Base-by-base conservation (phyloP, 345 rosid genomes). In the Acer campestre region DNA sequence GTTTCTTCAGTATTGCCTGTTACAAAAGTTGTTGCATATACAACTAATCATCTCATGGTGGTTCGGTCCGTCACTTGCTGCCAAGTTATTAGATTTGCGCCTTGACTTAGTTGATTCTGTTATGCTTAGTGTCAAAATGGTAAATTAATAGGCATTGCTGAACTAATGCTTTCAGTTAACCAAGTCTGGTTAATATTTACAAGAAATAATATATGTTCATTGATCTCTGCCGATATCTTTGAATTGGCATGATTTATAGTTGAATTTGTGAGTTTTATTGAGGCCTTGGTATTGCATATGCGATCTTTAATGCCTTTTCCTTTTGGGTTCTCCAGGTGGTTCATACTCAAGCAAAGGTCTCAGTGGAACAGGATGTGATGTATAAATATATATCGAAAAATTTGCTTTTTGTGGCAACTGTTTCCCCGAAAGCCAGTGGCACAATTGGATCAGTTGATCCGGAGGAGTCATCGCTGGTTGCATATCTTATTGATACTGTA, bases 291-390 rank as follows among this genome's bases (percentile, higher is more conserved):
- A 16, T 75, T 75, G 61, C 61, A 13, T 53, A 23, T 23, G 35
- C 66, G 10, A 64, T 38, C 13, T 62, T 20, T 25, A 56, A 44
- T 25, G 74, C 51, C 27, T 20, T 58, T 16, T 73, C 3, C 20
- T 68, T 71, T 71, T 7, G 71, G 67, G 72, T 56, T 81, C 79
- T 78, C 63, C 84, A 96, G 99, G 99, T 93, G 71, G 94, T 97
- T 78, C 99, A 94, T 79, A 97, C 98, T 78, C 99, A 94, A 88
- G 98, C 98, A 76, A 97, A 97, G 89, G 92, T 83, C 61, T 81
- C 89, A 78, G 84, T 91, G 77, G 98, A 97, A 59, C 95, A 94
- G 81, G 98, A 94, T 81, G 90, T 91, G 68, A 86, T 97, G 91
- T 97, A 92, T 69, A 97, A 97, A 83, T 94, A 93, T 55, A 84